Evolutionary conservation across 192 early-diverging fungal genomes (phyloP).

Genomic region (Gamsiella multidivaricata): DNA sequence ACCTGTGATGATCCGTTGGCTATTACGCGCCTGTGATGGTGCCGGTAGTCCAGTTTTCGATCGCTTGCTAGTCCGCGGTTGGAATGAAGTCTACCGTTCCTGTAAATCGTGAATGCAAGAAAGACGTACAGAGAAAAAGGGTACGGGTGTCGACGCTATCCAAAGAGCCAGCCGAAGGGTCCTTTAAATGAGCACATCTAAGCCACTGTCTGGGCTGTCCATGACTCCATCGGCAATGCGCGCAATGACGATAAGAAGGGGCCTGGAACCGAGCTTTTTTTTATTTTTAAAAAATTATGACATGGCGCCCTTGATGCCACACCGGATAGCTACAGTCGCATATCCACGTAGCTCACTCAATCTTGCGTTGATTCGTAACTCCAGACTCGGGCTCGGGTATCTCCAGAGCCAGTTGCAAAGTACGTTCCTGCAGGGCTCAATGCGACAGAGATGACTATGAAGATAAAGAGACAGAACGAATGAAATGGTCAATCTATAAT

Average conservation of each 20-base stretch:
- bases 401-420: slow-evolving; percentile 97
- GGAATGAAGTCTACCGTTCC: no score
- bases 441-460: slow-evolving; percentile 90
- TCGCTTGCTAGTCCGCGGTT: no score
- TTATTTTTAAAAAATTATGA: background rate
- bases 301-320: no score
- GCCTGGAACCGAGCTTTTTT: background rate
- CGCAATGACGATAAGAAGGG: no score
- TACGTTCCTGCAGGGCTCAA: slow-evolving; percentile 81
- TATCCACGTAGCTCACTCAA: background rate
- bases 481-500: background rate
- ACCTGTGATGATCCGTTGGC: no score
- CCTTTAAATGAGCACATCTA: no score
- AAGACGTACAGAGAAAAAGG: slow-evolving; percentile 18
- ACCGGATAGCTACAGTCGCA: no score
- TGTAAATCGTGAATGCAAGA: slow-evolving; percentile 6
- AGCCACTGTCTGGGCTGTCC: background rate
- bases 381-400: slow-evolving; percentile 93
- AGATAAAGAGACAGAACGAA: background rate
- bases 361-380: slow-evolving; percentile 65
- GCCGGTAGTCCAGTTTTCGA: no score
- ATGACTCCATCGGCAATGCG: no score
- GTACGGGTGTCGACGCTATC: no score
- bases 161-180: no score
- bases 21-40: no score